Evolutionary conservation across 768 basidiomycete species (phyloP).

Genomic region (Rossbeevera mucosa): DNA sequence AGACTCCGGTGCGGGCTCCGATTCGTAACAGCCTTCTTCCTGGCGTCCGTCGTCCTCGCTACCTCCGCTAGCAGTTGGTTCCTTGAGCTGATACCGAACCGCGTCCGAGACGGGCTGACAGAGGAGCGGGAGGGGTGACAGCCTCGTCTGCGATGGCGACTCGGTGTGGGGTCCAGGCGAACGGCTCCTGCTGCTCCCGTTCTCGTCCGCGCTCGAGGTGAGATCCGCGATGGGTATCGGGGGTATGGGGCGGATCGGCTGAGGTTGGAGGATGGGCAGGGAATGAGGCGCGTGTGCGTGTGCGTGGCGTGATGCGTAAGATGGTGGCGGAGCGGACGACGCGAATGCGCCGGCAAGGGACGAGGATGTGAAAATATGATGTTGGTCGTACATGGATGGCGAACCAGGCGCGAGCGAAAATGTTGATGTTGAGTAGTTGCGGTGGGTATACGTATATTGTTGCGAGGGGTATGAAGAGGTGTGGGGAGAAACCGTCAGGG

Average conservation of each 20-base stretch:
- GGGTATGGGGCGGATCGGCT: constrained; percentile 33
- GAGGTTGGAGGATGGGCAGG: constrained; percentile 30
- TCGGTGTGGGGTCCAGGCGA: background rate
- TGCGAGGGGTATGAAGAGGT: constrained; percentile 17
- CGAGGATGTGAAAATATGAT: constrained; percentile 17
- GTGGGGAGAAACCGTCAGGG: background rate
- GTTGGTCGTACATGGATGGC: constrained; percentile 15
- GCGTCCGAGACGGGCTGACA: constrained; percentile 33
- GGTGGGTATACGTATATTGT: constrained; percentile 23
- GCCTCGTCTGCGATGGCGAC: constrained; percentile 6
- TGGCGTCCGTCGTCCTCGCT: background rate
- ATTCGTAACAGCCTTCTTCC: constrained; percentile 8
- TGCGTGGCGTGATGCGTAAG: constrained; percentile 9
- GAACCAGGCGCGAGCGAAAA: constrained; percentile 18
- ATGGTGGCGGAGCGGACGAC: constrained; percentile 12
- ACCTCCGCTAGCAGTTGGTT: background rate
- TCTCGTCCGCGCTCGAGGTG: constrained; percentile 19
- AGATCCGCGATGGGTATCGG: constrained; percentile 31
- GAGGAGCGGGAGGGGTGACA: constrained; percentile 31
- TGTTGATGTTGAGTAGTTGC: constrained; percentile 10
- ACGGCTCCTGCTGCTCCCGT: background rate
- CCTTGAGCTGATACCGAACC: constrained; percentile 28
- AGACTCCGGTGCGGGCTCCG: constrained; percentile 11
- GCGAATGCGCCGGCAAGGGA: constrained; percentile 28
- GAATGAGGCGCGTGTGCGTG: constrained; percentile 4